Percentiles rank a stretch among this genome's conserved stretches.
phyloP scores from a whole-genome alignment of 148 eudicot genomes.

The Fallopia convolvulus region DNA sequence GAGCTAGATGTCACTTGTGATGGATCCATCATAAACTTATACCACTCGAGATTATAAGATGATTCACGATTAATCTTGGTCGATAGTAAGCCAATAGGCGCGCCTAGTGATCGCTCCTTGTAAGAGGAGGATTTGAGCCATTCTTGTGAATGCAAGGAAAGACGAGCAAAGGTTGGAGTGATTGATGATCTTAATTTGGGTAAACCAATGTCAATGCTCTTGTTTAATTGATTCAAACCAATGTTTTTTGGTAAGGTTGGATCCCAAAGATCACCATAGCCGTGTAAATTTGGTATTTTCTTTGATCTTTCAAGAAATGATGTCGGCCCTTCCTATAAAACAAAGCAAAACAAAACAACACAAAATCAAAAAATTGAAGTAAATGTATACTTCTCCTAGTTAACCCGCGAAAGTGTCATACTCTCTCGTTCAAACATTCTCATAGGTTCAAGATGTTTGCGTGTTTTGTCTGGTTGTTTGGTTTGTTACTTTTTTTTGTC shows the following conservation, averaged over 20 bases:
- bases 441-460: too few relatives aligned
- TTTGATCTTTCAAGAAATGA: constrained; percentile 69
- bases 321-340: constrained; percentile 71
- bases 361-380: too few relatives aligned
- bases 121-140: constrained; percentile 86
- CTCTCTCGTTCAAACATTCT: too few relatives aligned
- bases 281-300: constrained; percentile 65
- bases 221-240: constrained; percentile 37
- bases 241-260: constrained; percentile 35
- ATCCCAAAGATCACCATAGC: constrained; percentile 80
- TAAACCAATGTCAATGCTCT: constrained; percentile 68
- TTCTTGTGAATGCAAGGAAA: constrained; percentile 72
- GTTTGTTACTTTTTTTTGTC: too few relatives aligned
- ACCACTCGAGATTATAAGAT: constrained; percentile 70
- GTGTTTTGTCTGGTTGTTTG: too few relatives aligned
- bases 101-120: constrained; percentile 57
- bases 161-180: constrained; percentile 65
- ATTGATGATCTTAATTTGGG: constrained; percentile 47
- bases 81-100: constrained; percentile 68
- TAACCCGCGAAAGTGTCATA: too few relatives aligned
- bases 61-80: constrained; percentile 51
- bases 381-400: too few relatives aligned
- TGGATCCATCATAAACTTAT: constrained; percentile 66
- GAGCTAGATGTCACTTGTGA: constrained; percentile 67
- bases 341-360: neutral